Base-by-base conservation (phyloP, 768 basidiomycete genomes). In the Xerocomellus dryophilus region DNA sequence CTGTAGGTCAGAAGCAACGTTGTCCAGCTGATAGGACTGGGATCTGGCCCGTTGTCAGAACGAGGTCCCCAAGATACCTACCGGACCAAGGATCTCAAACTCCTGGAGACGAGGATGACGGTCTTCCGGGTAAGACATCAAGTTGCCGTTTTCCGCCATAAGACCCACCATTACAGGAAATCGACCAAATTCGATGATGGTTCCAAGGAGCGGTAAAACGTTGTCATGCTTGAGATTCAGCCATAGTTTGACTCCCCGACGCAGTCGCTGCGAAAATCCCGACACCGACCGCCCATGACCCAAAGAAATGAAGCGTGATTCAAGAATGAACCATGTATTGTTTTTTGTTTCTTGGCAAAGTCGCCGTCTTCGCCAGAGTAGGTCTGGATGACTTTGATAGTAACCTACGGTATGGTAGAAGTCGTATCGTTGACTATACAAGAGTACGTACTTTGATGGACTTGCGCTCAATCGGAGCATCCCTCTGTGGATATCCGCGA, bases 231-330 rank as follows among this genome's bases (percentile, higher is more conserved):
- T 14, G 20, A 56, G 53, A 7, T 7, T 17, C 17, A 32, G 15
- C 47, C 43, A 50, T 4, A 55, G 50, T 38, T 47, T 50, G 29
- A 50, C 31, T 17, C 56, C 57, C 18, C 57, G 34, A 4, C 40
- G 25, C 5, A 46, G 47, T n/a, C 58, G 49, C 68, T 69, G 56
- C 17, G 14, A 25, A 2, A 11, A n/a, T 21, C 6, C 35, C 6
- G 8, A 10, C 7, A 12, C 38, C 43, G 6, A 10, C 4, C 35
- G 5, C 3, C 4, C 4, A n/a, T 36, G 23, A 35, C 15, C 14
- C 34, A 39, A 20, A 20, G 9, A 34, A 34, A 34, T 15, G 34
- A 7, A 15, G 7, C 0, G 18, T 18, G 11, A 40, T 12, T 6
- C 0, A 36, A n/a, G 36, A 20, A 27, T 40, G 20, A 21, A 23